Evolutionary conservation across 176 grass and related monocot genomes (phyloP), one percentile per base, ranked within the genome.

Genomic region (Zizania latifolia): DNA sequence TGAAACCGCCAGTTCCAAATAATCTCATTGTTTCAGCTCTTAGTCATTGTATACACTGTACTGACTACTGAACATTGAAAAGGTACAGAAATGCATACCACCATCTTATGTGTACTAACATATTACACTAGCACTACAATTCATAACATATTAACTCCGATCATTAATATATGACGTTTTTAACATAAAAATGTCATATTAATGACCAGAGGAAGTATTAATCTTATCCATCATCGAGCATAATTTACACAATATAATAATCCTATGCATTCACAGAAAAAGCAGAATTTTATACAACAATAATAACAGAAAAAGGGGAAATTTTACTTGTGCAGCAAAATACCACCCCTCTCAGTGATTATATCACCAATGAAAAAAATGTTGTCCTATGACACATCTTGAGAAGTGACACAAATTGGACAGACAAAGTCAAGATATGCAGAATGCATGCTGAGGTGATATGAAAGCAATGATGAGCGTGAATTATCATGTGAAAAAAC

Each of bases 1-100:
- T 54, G 26, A 69, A 75, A 27, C 19, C 75, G 46, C 23, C 35
- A 21, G 43, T 75, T 69, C 12, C 53, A 67, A 67, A 67, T 68
- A 62, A 32, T 30, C 41, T 70, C 0, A 2, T 17, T 61, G 4
- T 43, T 33, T 30, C 21, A 71, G 16, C 55, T 78, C 33, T 29
- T 8, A 38, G 19, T 55, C 34, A 24, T 53, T 30, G 22, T 15
- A 60, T 83, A 24, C 30, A 39, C 2, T 58, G 29, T 58, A 66
- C 15, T 61, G 19, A 76, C 21, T 58, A 66, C 15, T 61, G 19
- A 76, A 67, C 48, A 36, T 22, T 15, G 43, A 30, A 24, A 51
- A 31, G 19, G 13, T 63, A 38, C 32, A 64, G 31, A 39, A 28
- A 30, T 53, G 67, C 33, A 23, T 35, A 55, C 6, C 16, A 38